These are phyloP conservation scores for Populus euphratica DNA, from an alignment of 345 rosid species.

Conservation along the genomic window DNA sequence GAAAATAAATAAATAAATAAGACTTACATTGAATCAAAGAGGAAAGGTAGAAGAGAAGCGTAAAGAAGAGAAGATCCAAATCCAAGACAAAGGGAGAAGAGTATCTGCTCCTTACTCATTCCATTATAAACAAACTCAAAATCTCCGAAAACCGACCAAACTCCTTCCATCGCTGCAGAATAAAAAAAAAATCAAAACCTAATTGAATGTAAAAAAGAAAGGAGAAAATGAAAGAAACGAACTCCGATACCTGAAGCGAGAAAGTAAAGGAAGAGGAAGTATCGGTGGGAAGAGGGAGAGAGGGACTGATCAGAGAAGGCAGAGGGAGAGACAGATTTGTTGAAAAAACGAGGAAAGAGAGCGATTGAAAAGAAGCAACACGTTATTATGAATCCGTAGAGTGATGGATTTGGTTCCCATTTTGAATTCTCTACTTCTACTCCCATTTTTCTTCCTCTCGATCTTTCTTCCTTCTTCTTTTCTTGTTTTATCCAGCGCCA, in stretches of 20 bases:
- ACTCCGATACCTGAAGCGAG: constrained; percentile 64
- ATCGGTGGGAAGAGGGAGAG: constrained; percentile 55
- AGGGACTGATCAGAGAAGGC: constrained; percentile 40
- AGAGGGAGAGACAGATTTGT: constrained; percentile 36
- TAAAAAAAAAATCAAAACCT: background rate
- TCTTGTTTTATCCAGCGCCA: too few relatives aligned
- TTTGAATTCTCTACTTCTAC: constrained; percentile 60
- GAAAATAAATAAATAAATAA: background rate
- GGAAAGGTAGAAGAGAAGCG: constrained; percentile 57
- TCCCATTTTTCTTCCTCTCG: constrained; percentile 37
- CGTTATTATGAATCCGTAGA: constrained; percentile 54
- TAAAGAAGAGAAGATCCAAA: constrained; percentile 51
- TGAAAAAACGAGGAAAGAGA: constrained; percentile 50
- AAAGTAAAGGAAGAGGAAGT: constrained; percentile 60
- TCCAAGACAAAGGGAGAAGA: constrained; percentile 52
- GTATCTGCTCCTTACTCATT: constrained; percentile 45
- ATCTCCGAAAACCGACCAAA: constrained; percentile 81
- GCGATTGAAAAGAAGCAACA: constrained; percentile 52
- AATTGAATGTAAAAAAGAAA: background rate
- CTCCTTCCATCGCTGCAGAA: constrained; percentile 59
- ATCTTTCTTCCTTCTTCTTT: too few relatives aligned
- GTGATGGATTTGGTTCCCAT: constrained; percentile 63
- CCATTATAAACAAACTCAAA: constrained; percentile 50
- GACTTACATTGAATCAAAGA: constrained; percentile 73
- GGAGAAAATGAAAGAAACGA: background rate